Conservation (phyloP, 2,329 filamentous ascomycete genomes). For the Stemphylium beticola region DNA sequence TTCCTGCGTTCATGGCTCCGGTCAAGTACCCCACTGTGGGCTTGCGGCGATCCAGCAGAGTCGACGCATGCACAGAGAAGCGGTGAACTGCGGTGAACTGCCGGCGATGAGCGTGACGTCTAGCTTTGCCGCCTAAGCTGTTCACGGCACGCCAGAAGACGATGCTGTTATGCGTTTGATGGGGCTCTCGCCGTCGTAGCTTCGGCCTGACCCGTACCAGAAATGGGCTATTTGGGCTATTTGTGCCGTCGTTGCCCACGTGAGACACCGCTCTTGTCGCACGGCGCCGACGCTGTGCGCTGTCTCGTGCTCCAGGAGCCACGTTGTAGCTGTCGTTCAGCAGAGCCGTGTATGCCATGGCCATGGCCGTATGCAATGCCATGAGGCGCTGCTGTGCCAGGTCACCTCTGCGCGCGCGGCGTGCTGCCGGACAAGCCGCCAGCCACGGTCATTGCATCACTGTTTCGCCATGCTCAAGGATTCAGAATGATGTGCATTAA, state of each 20-base stretch:
- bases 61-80: slow-evolving; percentile 30
- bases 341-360: slow-evolving; percentile 17
- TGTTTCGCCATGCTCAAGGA: slow-evolving; percentile 22
- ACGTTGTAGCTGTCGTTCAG: slow-evolving; percentile 34
- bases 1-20: slow-evolving; percentile 22
- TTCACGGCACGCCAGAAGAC: slow-evolving; percentile 24
- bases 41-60: slow-evolving; percentile 19
- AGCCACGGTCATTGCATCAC: slow-evolving; percentile 36
- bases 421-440: slow-evolving; percentile 20
- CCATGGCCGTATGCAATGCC: background rate
- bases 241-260: slow-evolving; percentile 28
- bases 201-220: slow-evolving; percentile 41
- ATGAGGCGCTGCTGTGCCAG: slow-evolving; percentile 21
- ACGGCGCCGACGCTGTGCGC: slow-evolving; percentile 24
- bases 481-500: slow-evolving; percentile 41
- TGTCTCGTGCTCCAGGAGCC: slow-evolving; percentile 39
- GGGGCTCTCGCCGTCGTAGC: slow-evolving; percentile 30
- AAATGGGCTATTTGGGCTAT: slow-evolving; percentile 1
- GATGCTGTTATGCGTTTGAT: slow-evolving; percentile 27
- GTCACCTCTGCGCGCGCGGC: slow-evolving; percentile 12
- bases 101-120: slow-evolving; percentile 36
- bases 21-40: slow-evolving; percentile 22
- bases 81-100: slow-evolving; percentile 46
- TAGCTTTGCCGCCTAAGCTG: slow-evolving; percentile 23
- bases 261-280: slow-evolving; percentile 36